These are phyloP conservation scores for Globisporangium paddicum DNA, from an alignment of 352 stramenopile genomes.

Conservation along the genomic window DNA sequence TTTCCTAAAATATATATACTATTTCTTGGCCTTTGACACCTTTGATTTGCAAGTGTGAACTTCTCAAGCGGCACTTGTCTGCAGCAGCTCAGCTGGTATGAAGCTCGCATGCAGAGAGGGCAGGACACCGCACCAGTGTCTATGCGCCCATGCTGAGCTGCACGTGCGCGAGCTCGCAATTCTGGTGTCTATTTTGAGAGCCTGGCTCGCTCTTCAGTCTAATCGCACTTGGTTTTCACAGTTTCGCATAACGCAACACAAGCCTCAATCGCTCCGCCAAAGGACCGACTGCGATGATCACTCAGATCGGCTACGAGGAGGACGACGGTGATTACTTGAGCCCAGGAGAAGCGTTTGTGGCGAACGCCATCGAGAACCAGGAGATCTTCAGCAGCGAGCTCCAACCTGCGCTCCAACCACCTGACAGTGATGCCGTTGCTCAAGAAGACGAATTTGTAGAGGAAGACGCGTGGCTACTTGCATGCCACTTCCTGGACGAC, in stretches of 20 bases:
- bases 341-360: background rate
- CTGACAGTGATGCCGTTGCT: background rate
- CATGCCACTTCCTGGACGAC: constrained; percentile 5
- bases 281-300: background rate
- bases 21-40: too few relatives aligned
- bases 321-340: background rate
- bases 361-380: background rate
- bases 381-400: background rate
- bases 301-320: background rate
- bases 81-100: too few relatives aligned
- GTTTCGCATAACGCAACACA: background rate
- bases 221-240: background rate
- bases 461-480: constrained; percentile 7
- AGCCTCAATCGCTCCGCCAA: background rate
- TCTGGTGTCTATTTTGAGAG: background rate
- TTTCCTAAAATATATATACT: too few relatives aligned
- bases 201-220: background rate
- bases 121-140: too few relatives aligned
- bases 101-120: too few relatives aligned
- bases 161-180: background rate
- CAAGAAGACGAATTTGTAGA: background rate
- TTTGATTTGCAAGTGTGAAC: too few relatives aligned
- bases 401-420: background rate
- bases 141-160: too few relatives aligned
- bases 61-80: too few relatives aligned